phyloP scores from a whole-genome alignment of 345 rosid species.

The Citrus australasica region DNA sequence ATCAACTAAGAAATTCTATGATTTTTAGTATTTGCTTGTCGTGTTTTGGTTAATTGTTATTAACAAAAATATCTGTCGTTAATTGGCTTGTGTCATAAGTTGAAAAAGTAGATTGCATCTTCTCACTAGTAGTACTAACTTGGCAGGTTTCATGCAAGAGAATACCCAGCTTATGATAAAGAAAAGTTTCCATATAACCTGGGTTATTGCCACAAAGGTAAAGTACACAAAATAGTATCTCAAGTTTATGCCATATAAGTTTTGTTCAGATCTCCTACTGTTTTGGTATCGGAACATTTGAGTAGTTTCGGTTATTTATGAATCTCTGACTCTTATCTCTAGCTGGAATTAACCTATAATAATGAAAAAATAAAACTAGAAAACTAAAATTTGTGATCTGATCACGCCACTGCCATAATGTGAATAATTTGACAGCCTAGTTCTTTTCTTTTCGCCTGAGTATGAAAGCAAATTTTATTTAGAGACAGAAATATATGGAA shows the following conservation, averaged over 20 bases:
- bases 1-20: neutral
- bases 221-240: neutral
- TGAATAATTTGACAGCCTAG: neutral
- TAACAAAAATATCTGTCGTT: neutral
- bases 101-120: constrained; percentile 6
- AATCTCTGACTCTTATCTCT: neutral
- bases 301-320: neutral
- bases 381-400: neutral
- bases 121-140: constrained; percentile 5
- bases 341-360: neutral
- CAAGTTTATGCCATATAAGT: neutral
- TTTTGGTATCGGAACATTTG: neutral
- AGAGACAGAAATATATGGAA: neutral
- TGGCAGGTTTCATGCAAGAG: constrained; percentile 90
- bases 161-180: constrained; percentile 78
- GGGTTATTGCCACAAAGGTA: constrained; percentile 95
- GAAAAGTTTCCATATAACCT: constrained; percentile 58
- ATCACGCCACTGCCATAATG: too few relatives aligned
- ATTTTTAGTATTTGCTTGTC: neutral
- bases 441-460: neutral
- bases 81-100: neutral
- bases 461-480: neutral
- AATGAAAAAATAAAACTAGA: neutral
- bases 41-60: neutral
- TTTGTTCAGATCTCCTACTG: neutral